Evolutionary conservation across 176 grass and related monocot species (phyloP), one percentile per base, ranked within the genome.

Genomic region (Avena eriantha): DNA sequence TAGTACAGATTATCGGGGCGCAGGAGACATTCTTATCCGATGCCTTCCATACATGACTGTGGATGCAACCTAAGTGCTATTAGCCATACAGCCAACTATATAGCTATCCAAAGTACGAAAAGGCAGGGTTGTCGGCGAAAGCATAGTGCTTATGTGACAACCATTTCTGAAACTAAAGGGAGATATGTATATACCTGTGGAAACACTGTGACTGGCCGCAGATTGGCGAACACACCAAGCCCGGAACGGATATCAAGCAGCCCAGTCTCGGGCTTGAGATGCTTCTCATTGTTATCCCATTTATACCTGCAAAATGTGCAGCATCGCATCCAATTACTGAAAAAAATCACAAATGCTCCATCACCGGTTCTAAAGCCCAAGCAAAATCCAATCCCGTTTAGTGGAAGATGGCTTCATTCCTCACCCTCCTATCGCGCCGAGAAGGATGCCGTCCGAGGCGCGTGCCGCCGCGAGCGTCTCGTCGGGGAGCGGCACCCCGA

Each of bases 221-320:
- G 86, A 82, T 98, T 98, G 39, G 96, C 96, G 56, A 94, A 95
- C 7, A 95, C 92, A 2, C 86, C 88, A 6, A 98, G 93, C 43
- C 88, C 96, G 0, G 90, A 82, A 36, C 93, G 89, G 33, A 98
- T 82, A 76, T 98, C 92, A 18, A 98, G 96, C 82, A 98, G 77
- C 64, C 93, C 96, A 4, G 96, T 98, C 84, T 94, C 93, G 7
- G 96, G 96, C 70, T 95, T 95, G 61, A 98, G 90, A 59, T 98
- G 90, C 92, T 95, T 98, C 92, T 98, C 92, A 21, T 95, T 94
- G 33, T 80, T 95, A 89, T 98, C 96, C 96, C 96, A 98, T 69
- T 92, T 95, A 29, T 98, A 98, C 74, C 96, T 98, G 68, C 26
- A 80, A 58, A 56, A 9, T 7, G 8, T 9, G 69, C 73, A 51